phyloP scores from a whole-genome alignment of 176 grass and related monocot species.

The Urochloa ruziziensis region DNA sequence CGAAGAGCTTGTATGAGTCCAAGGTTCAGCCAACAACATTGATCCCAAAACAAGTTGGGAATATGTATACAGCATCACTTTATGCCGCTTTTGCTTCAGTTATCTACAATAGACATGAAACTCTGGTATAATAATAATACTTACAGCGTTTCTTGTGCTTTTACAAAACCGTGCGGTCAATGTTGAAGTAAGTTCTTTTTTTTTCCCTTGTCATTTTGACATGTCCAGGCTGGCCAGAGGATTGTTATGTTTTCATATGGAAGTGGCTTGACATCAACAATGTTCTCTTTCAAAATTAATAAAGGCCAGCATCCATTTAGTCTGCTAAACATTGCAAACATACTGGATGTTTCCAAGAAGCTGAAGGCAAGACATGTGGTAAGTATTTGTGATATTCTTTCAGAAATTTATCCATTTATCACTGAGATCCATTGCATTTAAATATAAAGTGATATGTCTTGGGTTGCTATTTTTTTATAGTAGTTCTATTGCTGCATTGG shows the following conservation, averaged over 20 bases:
- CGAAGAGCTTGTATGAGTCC: conserved; percentile 61
- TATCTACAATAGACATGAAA: conserved; percentile 73
- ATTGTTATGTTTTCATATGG: conserved; percentile 98
- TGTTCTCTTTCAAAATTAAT: conserved; percentile 92
- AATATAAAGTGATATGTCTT: not conserved
- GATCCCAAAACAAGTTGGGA: conserved; percentile 91
- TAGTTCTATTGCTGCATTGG: not conserved
- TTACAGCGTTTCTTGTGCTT: not conserved
- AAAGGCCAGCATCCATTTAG: conserved; percentile 73
- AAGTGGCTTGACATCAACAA: conserved; percentile 84
- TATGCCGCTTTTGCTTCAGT: conserved; percentile 93
- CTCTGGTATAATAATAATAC: conserved; percentile 50
- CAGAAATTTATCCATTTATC: not conserved
- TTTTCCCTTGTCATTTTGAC: not conserved
- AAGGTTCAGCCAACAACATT: conserved; percentile 88
- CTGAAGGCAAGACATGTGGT: conserved; percentile 78
- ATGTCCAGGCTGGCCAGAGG: conserved; percentile 67
- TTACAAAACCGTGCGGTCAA: not conserved
- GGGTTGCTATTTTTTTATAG: not conserved
- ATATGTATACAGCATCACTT: conserved; percentile 97
- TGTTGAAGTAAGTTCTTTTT: not conserved
- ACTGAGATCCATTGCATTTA: not conserved
- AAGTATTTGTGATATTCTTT: not conserved
- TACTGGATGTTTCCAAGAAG: conserved; percentile 70
- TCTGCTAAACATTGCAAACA: conserved; percentile 57